These are phyloP conservation scores for Tulasnella sp. DNA, from an alignment of 768 basidiomycete species.

Conservation along the genomic window DNA sequence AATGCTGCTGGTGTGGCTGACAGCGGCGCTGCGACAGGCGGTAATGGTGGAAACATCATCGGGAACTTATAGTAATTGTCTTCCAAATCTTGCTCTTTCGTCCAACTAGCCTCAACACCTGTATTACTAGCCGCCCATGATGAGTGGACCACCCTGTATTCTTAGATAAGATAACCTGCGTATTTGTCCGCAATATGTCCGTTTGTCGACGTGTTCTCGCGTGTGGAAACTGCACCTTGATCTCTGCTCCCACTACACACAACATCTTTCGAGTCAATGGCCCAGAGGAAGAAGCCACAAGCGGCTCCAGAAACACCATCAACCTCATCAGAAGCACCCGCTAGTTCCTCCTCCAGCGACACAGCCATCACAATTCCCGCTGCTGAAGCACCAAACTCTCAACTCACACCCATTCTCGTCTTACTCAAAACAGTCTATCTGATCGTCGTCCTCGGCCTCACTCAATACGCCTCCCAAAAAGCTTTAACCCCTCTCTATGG, in stretches of 20 bases:
- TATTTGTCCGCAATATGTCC: conserved; percentile 2
- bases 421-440: conserved; percentile 21
- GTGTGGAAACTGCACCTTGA: too few relatives aligned
- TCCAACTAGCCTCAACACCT: neutral
- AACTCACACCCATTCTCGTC: neutral
- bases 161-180: neutral
- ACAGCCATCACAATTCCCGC: neutral
- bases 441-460: conserved; percentile 38
- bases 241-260: too few relatives aligned
- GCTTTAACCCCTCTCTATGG: conserved; percentile 62
- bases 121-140: neutral
- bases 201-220: conserved; percentile 6
- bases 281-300: neutral
- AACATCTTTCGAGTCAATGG: too few relatives aligned
- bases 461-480: conserved; percentile 50
- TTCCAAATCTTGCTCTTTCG: too few relatives aligned
- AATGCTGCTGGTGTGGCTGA: neutral
- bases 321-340: neutral
- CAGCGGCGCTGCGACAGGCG: conserved; percentile 2
- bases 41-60: conserved; percentile 7
- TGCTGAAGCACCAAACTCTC: too few relatives aligned
- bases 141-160: neutral
- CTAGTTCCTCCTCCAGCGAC: neutral
- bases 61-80: neutral
- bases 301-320: neutral